These are phyloP conservation scores for Haplosporangium sp. DNA, from an alignment of 371 early-diverging fungal genomes.

Conservation along the genomic window DNA sequence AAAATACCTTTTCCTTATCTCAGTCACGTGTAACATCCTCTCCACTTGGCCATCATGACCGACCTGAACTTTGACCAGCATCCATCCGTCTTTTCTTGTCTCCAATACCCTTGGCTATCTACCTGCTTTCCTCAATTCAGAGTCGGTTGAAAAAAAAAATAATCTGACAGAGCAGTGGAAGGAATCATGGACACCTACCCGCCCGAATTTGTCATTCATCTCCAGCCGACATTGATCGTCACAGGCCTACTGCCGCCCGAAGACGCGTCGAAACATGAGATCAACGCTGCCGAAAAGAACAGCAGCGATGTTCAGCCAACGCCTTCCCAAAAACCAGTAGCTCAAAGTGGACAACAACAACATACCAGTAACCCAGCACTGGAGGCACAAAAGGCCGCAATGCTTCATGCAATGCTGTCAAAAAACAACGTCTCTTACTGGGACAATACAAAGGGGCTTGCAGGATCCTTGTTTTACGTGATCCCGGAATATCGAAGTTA, in stretches of 20 bases:
- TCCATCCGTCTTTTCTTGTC: neutral
- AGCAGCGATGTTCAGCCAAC: conserved; percentile 25
- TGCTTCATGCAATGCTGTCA: conserved; percentile 54
- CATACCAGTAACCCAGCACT: conserved; percentile 11
- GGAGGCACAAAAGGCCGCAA: conserved; percentile 35
- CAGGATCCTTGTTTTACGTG: conserved; percentile 56
- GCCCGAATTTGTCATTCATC: conserved; percentile 76
- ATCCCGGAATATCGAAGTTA: conserved; percentile 55
- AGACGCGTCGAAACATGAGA: conserved; percentile 32
- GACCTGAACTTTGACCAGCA: conserved; percentile 1
- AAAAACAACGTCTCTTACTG: conserved; percentile 54
- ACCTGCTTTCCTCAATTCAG: neutral
- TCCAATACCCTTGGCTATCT: neutral
- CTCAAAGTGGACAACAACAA: conserved; percentile 9
- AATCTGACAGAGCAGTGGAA: neutral
- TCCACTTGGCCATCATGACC: neutral
- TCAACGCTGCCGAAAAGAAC: neutral
- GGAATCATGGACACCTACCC: conserved; percentile 74
- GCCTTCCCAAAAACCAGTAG: conserved; percentile 29
- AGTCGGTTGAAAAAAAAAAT: neutral
- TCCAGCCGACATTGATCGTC: conserved; percentile 76
- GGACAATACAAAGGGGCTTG: conserved; percentile 54
- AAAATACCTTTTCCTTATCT: neutral
- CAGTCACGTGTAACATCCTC: neutral
- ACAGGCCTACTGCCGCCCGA: conserved; percentile 64